A percentile compares a stretch with the other conserved stretches of the same genome.
Conservation (phyloP, 495 filamentous ascomycete species). For the Lophiotrema nucula region DNA sequence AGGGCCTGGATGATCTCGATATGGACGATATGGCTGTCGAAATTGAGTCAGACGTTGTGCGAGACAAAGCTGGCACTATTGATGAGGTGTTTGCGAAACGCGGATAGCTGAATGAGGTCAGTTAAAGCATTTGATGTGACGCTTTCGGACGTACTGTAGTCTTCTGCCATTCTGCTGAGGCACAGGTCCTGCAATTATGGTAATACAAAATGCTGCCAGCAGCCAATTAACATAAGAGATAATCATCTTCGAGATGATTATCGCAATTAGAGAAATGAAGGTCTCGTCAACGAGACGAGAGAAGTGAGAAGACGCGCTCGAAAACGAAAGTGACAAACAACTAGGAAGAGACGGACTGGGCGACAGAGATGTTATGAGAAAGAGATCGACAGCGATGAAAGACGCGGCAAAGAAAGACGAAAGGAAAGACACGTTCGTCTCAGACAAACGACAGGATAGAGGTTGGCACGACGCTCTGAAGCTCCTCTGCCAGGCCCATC, state of each 20-base stretch:
- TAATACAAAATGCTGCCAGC: conserved; percentile 32
- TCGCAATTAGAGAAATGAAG: conserved; percentile 23
- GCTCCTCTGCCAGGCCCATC: conserved; percentile 4
- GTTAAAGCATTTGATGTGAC: too few species aligned
- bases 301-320: conserved; percentile 18
- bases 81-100: conserved; percentile 24
- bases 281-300: conserved; percentile 1
- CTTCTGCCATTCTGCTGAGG: conserved; percentile 10
- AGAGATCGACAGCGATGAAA: conserved; percentile 27
- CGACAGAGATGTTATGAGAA: conserved; percentile 21
- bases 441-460: conserved; percentile 27
- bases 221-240: conserved; percentile 21
- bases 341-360: conserved; percentile 5
- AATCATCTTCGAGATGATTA: conserved; percentile 25
- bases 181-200: conserved; percentile 30
- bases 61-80: background rate
- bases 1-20: background rate
- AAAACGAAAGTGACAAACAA: conserved; percentile 10
- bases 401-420: conserved; percentile 9
- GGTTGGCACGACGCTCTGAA: conserved; percentile 15
- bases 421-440: conserved; percentile 14
- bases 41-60: background rate
- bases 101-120: conserved; percentile 10
- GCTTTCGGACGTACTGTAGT: too few species aligned
- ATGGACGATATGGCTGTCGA: background rate